A percentile compares a stretch with the other conserved stretches of the same genome.
Evolutionary conservation across 768 basidiomycete genomes (phyloP).

Genomic region (Asterophora lycoperdoides): DNA sequence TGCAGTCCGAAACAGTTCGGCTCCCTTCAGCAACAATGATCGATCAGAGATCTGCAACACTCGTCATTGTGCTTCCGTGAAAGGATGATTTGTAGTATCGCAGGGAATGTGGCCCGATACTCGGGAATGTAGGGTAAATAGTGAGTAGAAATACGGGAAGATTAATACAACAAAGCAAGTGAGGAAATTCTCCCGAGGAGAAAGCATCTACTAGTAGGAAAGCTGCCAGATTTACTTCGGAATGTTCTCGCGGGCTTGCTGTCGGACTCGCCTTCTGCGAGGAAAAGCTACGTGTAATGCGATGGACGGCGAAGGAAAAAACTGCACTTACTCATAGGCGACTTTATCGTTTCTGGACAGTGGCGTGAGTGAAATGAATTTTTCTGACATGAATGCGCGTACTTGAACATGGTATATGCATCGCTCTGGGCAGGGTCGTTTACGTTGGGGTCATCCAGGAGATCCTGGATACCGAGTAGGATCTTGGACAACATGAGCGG

Average conservation of each 20-base stretch:
- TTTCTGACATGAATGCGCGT: neutral
- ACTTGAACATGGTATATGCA: slow-evolving; percentile 99
- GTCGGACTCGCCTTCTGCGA: slow-evolving; percentile 67
- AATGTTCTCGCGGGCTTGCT: slow-evolving; percentile 86
- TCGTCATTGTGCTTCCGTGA: neutral
- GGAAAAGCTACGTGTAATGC: neutral
- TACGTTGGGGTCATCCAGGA: slow-evolving; percentile 93
- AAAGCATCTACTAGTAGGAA: neutral
- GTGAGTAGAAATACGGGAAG: slow-evolving; percentile 1
- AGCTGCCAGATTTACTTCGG: slow-evolving; percentile 60
- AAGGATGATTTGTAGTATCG: neutral
- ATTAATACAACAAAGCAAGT: neutral
- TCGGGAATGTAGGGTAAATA: slow-evolving; percentile 2
- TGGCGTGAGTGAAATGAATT: slow-evolving; percentile 7
- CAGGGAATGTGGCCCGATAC: neutral
- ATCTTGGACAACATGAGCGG: slow-evolving; percentile 51
- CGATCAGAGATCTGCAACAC: slow-evolving; percentile 7
- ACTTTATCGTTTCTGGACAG: slow-evolving; percentile 78
- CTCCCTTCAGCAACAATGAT: neutral
- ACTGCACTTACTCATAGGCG: slow-evolving; percentile 75
- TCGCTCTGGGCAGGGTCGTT: slow-evolving; percentile 98
- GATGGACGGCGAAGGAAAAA: neutral
- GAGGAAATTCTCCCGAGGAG: neutral
- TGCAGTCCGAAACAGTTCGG: neutral
- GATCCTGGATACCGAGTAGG: slow-evolving; percentile 90